These are phyloP conservation scores for Fusarium sp. DNA, from an alignment of 2,329 filamentous ascomycete species.

Conservation along the genomic window DNA sequence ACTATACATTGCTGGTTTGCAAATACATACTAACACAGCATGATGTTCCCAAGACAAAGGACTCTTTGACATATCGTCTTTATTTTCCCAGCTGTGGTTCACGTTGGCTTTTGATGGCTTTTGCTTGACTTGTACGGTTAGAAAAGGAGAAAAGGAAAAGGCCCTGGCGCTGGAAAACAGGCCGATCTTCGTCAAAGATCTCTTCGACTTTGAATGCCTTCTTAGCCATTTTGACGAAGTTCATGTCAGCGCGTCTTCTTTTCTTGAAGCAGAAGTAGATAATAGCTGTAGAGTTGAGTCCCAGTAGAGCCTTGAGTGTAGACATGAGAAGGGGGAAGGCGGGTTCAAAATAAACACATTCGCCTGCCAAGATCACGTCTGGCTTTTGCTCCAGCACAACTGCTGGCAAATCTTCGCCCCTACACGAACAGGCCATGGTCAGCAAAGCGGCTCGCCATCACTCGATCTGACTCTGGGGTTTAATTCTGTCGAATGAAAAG, in stretches of 20 bases:
- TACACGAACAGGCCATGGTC: conserved; percentile 50
- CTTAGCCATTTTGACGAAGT: conserved; percentile 78
- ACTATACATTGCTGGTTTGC: conserved; percentile 1
- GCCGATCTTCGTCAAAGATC: conserved; percentile 71
- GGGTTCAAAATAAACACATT: conserved; percentile 97
- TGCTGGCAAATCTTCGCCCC: conserved; percentile 71
- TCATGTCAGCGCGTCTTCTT: conserved; percentile 82
- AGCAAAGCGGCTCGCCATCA: conserved; percentile 31
- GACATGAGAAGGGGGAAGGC: conserved; percentile 88
- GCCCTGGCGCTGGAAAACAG: conserved; percentile 67
- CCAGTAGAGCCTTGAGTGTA: conserved; percentile 81
- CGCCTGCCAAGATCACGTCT: conserved; percentile 89
- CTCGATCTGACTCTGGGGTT: background rate
- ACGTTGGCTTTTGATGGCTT: conserved; percentile 30
- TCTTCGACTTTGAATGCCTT: conserved; percentile 75
- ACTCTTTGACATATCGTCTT: conserved; percentile 31
- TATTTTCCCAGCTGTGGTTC: conserved; percentile 37
- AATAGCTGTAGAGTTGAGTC: conserved; percentile 74
- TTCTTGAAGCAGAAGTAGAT: conserved; percentile 95
- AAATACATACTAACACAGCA: conserved; percentile 31
- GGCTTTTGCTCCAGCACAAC: conserved; percentile 70
- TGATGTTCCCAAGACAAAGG: conserved; percentile 40
- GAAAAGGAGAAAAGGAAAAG: conserved; percentile 73
- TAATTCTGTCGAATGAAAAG: conserved; percentile 30
- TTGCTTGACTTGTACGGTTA: conserved; percentile 51